Conservation (phyloP, 331 rosid genomes). For the Spiraea crenata region DNA sequence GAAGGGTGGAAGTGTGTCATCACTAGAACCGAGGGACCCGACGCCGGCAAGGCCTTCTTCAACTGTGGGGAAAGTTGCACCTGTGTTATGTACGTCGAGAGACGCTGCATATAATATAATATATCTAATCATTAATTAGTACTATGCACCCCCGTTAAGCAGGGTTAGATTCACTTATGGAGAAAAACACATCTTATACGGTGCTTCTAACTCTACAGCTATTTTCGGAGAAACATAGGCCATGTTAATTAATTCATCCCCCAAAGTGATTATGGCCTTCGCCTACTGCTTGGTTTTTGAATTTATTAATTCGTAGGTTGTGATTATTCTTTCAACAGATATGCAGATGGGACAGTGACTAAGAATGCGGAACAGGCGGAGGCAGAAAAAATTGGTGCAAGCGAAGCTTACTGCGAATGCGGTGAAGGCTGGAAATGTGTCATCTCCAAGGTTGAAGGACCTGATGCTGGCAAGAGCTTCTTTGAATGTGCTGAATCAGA, state of each 20-base stretch:
- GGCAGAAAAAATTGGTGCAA: not conserved
- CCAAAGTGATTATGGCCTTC: too few relatives aligned
- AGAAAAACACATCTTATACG: too few relatives aligned
- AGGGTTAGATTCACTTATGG: too few relatives aligned
- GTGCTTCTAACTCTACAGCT: too few relatives aligned
- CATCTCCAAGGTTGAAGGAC: slow-evolving; percentile 31
- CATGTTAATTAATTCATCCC: too few relatives aligned
- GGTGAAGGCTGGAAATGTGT: slow-evolving; percentile 41
- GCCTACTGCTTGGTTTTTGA: not conserved
- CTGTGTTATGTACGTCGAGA: slow-evolving; percentile 18
- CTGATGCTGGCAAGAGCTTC: slow-evolving; percentile 19
- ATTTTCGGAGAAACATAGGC: too few relatives aligned
- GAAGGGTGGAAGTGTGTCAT: slow-evolving; percentile 49
- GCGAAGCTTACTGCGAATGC: slow-evolving; percentile 25
- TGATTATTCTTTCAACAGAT: not conserved
- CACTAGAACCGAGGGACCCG: slow-evolving; percentile 42
- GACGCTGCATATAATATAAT: not conserved
- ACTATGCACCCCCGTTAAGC: too few relatives aligned
- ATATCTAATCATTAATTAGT: not conserved
- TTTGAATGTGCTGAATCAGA: slow-evolving; percentile 15
- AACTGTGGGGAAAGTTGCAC: slow-evolving; percentile 48
- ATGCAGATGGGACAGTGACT: slow-evolving; percentile 22
- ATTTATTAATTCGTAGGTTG: not conserved
- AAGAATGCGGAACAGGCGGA: slow-evolving; percentile 4
- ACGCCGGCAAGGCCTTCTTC: slow-evolving; percentile 42